Percentiles rank a stretch among this genome's conserved stretches.
These are phyloP conservation scores for Cryptosporidium ryanae DNA, from an alignment of 169 alveolate species.

Conservation along the genomic window DNA sequence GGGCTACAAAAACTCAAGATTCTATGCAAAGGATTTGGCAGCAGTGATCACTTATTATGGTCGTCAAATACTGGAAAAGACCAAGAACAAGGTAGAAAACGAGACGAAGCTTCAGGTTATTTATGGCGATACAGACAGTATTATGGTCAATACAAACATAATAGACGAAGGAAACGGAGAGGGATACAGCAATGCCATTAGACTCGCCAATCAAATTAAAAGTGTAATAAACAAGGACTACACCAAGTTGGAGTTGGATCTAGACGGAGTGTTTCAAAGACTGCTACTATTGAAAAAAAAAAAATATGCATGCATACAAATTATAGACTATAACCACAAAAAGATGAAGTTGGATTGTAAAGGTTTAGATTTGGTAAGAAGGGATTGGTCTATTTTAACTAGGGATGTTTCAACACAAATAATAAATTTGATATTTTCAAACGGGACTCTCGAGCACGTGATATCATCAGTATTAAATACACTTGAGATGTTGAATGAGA, in stretches of 20 bases:
- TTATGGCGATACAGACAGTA: constrained; percentile 99
- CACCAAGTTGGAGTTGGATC: constrained; percentile 94
- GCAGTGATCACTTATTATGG: constrained; percentile 96
- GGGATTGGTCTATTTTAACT: constrained; percentile 98
- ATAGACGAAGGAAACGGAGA: constrained; percentile 80
- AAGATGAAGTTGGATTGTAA: constrained; percentile 90
- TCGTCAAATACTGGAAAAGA: constrained; percentile 87
- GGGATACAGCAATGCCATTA: constrained; percentile 84
- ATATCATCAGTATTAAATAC: constrained; percentile 10
- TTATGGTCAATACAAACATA: constrained; percentile 95
- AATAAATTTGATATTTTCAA: constrained; percentile 22
- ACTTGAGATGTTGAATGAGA: constrained; percentile 54
- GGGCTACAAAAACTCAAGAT: constrained; percentile 96
- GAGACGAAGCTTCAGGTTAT: constrained; percentile 92
- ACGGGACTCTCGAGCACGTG: constrained; percentile 48
- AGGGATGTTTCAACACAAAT: constrained; percentile 78
- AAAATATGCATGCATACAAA: constrained; percentile 95
- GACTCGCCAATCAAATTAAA: constrained; percentile 89
- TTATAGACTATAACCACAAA: constrained; percentile 82
- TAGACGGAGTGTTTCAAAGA: constrained; percentile 96
- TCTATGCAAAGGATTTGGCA: constrained; percentile 98
- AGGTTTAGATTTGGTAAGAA: constrained; percentile 98
- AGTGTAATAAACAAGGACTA: constrained; percentile 92
- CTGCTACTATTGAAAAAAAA: constrained; percentile 96
- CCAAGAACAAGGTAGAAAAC: constrained; percentile 93